Base-by-base conservation (phyloP, 306 rosid species). In the Boehmeria nivea region DNA sequence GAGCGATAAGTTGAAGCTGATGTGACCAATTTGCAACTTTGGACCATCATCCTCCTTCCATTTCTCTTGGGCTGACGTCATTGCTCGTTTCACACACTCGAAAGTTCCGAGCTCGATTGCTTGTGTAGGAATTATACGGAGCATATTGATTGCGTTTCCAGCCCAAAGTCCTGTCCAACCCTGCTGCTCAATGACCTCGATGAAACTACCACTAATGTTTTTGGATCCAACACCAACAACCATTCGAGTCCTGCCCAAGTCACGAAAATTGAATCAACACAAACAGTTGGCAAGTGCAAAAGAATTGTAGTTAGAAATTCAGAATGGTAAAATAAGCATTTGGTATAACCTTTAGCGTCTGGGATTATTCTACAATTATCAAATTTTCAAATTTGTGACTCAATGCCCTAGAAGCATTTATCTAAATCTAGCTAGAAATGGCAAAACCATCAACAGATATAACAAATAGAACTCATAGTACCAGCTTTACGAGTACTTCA, bases 91-190 rank as follows among this genome's bases (percentile, higher is more conserved):
- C 8, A 81, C 84, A 37, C 53, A 78, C 73, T 91, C 98, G 72
- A 91, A 91, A 8, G 98, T 84, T 60, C 81, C 86, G 23, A 84
- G 63, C 81, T 91, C 98, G 70, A 91, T 76, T 20, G 98, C 98
- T 56, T 91, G 98, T 1, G 98, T 87, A 4, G 95, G 98, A 65
- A 91, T 48, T 66, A 91, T 91, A 44, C 98, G 98, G 55, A 91
- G 22, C 89, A 91, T 91, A 69, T 91, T 91, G 83, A 91, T 78
- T 52, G 80, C 81, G 60, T 91, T 91, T 52, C 98, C 98, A 52
- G 96, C 86, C 98, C 98, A 91, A 59, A 91, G 78, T 27, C 98
- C 98, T 56, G 83, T 89, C 98, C 98, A 91, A 15, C 98, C 96
- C 72, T 91, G 95, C 82, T 80, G 75, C 78, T 91, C 85, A 74